Conservation (phyloP, 352 stramenopile genomes). For the Phytopythium cucurbitacearum region DNA sequence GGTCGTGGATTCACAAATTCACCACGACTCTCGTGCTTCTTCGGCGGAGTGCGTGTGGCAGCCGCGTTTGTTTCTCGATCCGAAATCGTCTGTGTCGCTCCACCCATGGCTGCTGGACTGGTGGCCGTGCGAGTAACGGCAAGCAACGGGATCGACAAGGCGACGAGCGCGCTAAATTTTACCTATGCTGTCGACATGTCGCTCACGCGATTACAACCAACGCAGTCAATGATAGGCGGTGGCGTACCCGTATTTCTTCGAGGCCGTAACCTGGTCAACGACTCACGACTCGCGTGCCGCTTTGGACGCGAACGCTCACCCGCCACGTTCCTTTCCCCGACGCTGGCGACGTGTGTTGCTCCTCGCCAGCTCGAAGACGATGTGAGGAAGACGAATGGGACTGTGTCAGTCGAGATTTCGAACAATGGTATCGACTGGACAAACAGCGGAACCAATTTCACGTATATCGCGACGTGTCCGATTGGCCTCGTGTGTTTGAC, state of each 20-base stretch:
- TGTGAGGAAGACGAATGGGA: constrained; percentile 33
- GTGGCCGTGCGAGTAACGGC: constrained; percentile 68
- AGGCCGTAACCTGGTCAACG: constrained; percentile 93
- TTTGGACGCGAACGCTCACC: constrained; percentile 72
- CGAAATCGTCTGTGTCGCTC: constrained; percentile 58
- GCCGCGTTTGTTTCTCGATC: constrained; percentile 43
- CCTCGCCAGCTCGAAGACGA: constrained; percentile 50
- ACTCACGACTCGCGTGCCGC: constrained; percentile 78
- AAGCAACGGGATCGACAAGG: constrained; percentile 78
- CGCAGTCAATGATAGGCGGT: constrained; percentile 63
- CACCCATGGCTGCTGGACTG: constrained; percentile 45
- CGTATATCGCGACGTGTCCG: constrained; percentile 68
- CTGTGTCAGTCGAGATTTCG: constrained; percentile 79
- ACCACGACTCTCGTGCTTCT: constrained; percentile 48
- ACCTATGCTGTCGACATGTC: constrained; percentile 84
- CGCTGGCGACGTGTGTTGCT: constrained; percentile 72
- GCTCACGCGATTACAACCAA: constrained; percentile 72
- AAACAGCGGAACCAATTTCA: constrained; percentile 54
- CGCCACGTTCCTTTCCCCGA: constrained; percentile 79
- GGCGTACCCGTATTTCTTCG: constrained; percentile 88
- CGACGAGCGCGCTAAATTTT: constrained; percentile 40
- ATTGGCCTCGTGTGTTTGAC: not conserved
- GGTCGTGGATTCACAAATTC: constrained; percentile 61
- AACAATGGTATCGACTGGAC: constrained; percentile 87
- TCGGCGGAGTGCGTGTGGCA: constrained; percentile 26